These are phyloP conservation scores for Alnus glutinosa DNA, from an alignment of 306 rosid genomes.

Conservation along the genomic window DNA sequence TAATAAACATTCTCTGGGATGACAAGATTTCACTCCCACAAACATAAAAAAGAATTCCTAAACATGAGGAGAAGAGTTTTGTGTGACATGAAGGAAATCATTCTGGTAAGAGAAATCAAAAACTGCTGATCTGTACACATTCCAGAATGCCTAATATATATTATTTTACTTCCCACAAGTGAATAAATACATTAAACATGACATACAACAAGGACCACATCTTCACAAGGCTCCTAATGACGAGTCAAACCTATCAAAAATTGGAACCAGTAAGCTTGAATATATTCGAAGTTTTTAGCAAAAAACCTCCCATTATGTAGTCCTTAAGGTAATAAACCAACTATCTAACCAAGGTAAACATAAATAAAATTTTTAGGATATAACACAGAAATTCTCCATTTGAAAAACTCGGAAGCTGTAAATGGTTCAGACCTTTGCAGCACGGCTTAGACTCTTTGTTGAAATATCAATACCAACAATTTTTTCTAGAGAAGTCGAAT, in stretches of 20 bases:
- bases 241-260: neutral
- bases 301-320: neutral
- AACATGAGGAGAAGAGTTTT: neutral
- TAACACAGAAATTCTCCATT: constrained; percentile 1
- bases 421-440: constrained; percentile 72
- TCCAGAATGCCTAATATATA: neutral
- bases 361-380: constrained; percentile 9
- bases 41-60: neutral
- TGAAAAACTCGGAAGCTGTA: constrained; percentile 9
- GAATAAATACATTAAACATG: neutral
- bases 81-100: neutral
- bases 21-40: neutral
- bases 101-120: neutral
- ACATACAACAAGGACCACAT: neutral
- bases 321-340: neutral
- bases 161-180: neutral
- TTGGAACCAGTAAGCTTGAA: neutral
- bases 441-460: constrained; percentile 75
- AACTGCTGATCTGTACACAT: neutral
- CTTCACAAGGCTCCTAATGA: neutral
- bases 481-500: constrained; percentile 68
- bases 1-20: neutral
- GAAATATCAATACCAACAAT: constrained; percentile 93
- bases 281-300: neutral
- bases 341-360: neutral